Evolutionary conservation across 805 yeast genomes (phyloP), one percentile per base, ranked within the genome.

Genomic region (Sungouiella blattae): DNA sequence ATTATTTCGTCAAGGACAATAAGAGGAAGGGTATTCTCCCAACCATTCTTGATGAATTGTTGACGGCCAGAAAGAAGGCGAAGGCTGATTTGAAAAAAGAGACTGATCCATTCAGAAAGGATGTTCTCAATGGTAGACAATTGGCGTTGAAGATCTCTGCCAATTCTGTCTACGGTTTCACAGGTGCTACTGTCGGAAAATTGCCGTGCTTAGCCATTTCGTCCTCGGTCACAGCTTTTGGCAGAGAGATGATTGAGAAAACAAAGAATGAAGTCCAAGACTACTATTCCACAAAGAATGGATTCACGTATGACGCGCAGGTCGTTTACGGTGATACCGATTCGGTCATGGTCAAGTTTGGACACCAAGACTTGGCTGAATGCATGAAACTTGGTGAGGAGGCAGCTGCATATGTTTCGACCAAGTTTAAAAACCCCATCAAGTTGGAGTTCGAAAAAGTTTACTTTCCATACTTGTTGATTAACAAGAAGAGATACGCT

Each of bases 311-410:
- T 54, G 95, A 93, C 63, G 81, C 98, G 0, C 76, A 83, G 47
- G 98, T 93, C 42, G 83, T 93, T 26, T 93, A 93, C 57, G 99
- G 99, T 70, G 99, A 93, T 62, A 93, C 99, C 0, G 99, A 93
- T 73, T 94, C 98, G 6, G 99, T 93, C 12, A 94, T 93, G 98
- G 96, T 93, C 28, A 89, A 87, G 55, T 93, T 93, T 66, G 99
- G 99, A 2, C 77, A 80, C 21, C 67, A 69, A 7, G 95, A 87
- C 53, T 59, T 91, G 43, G 80, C 71, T 36, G 83, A 83, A 20
- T 86, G 96, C 47, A 94, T 93, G 98, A 71, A 75, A 35, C 56
- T 88, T 37, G 99, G 98, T 5, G 84, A 88, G 50, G 95, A 91
- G 52, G 98, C 98, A 0, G 99, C 99, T 0, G 84, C 69, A 6